Evolutionary conservation across 225 moss, liverwort and hornwort genomes (phyloP), one percentile per base, ranked within the genome.

Genomic region (Pseudoscleropodium purum): DNA sequence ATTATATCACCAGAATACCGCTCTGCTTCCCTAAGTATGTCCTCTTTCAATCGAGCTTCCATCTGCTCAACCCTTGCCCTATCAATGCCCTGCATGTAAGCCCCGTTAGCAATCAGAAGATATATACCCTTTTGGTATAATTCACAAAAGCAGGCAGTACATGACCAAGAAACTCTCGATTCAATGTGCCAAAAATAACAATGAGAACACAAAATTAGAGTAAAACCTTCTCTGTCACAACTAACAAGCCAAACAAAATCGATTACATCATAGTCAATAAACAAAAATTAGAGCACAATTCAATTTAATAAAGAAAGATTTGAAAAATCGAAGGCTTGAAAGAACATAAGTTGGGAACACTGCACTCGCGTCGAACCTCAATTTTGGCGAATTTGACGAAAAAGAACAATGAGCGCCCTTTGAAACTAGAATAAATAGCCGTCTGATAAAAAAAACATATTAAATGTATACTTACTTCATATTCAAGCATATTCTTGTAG

Each of bases 401-500:
- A 86, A 88, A 86, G 67, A 86, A 85, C 25, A 68, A 30, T 41
- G 29, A 86, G 47, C 60, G 10, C 43, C 75, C 34, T 75, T 63
- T 88, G 62, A 80, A 84, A 68, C 84, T 80, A 91, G 73, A 86
- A 67, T 49, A 67, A 86, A 86, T 30, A 88, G 45, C 21, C 66
- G 41, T 10, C 43, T 86, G 24, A 70, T 67, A 43, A 86, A 77
- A 51, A 51, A 54, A 37, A 33, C 45, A 83, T 33, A 69, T 81
- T 20, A 17, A 70, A 66, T 76, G 62, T 37, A 83, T 62, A 82
- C 92, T 87, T 95, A 99, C 99, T 95, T 97, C 95, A 89, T 99
- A 99, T 90, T 99, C 99, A 73, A 97, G 95, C 99, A 99, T 99
- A 80, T 99, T 99, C 91, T 99, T 99, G 88, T 96, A 99, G 41